These are phyloP conservation scores for Lithospermum erythrorhizon DNA, from an alignment of 257 asterid species.

Conservation along the genomic window DNA sequence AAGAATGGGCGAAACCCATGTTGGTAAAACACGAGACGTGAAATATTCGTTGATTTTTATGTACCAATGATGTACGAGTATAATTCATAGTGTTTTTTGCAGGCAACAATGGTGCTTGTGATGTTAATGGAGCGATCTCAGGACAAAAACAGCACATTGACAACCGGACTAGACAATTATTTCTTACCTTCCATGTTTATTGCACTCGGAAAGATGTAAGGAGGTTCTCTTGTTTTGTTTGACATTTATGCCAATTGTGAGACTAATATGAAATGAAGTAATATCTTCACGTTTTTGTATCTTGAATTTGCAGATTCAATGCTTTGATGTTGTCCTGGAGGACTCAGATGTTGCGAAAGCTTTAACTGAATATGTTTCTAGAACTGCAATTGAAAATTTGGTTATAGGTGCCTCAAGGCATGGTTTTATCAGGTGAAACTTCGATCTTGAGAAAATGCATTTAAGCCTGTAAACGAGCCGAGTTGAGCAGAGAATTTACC, in stretches of 20 bases:
- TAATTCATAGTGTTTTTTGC: background rate
- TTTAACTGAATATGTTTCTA: slow-evolving; percentile 39
- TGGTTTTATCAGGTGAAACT: slow-evolving; percentile 44
- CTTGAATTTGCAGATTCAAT: slow-evolving; percentile 22
- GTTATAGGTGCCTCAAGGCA: slow-evolving; percentile 55
- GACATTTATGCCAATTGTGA: background rate
- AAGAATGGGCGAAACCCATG: no score
- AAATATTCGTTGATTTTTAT: no score
- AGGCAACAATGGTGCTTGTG: slow-evolving; percentile 9
- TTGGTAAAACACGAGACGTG: no score
- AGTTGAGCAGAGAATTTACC: background rate
- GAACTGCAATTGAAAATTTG: slow-evolving; percentile 48
- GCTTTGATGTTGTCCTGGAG: slow-evolving; percentile 48
- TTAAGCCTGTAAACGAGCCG: background rate
- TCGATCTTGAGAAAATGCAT: background rate
- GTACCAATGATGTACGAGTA: no score
- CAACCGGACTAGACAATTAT: slow-evolving; percentile 19
- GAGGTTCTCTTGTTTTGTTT: background rate
- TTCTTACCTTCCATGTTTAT: slow-evolving; percentile 31
- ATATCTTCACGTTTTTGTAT: background rate
- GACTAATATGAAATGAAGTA: background rate
- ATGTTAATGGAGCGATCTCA: slow-evolving; percentile 10
- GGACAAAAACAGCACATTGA: slow-evolving; percentile 9
- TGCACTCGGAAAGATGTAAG: slow-evolving; percentile 21
- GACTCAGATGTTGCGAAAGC: slow-evolving; percentile 28